Conservation (phyloP, 805 yeast species). For the Candida nitratophila region DNA sequence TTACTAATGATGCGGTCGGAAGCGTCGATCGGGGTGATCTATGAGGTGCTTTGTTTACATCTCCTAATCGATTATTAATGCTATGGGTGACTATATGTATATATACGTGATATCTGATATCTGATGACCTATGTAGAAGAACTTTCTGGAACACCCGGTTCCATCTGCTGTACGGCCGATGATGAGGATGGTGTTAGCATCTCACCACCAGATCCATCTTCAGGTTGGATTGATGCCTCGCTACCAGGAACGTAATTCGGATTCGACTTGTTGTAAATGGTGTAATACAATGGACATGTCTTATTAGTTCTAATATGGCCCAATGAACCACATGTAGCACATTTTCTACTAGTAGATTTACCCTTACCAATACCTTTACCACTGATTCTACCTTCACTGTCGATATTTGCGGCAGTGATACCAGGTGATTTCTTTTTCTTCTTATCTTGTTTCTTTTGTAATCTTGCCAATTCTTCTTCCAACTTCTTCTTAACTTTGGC, state of each 20-base stretch:
- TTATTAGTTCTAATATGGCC: slow-evolving; percentile 93
- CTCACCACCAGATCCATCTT: neutral
- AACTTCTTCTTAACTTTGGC: slow-evolving; percentile 67
- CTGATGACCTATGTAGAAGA: no score
- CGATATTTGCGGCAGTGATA: slow-evolving; percentile 26
- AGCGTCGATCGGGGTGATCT: no score
- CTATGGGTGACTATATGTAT: no score
- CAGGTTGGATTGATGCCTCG: slow-evolving; percentile 9
- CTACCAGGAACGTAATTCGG: slow-evolving; percentile 27
- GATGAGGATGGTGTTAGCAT: neutral
- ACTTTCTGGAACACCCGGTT: no score
- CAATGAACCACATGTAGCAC: slow-evolving; percentile 91
- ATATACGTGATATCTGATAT: no score
- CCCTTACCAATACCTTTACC: slow-evolving; percentile 73
- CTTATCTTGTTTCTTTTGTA: slow-evolving; percentile 67
- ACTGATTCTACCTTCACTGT: slow-evolving; percentile 33
- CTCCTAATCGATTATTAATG: no score
- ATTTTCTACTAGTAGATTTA: slow-evolving; percentile 68
- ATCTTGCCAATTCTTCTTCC: slow-evolving; percentile 76
- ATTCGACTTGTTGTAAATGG: slow-evolving; percentile 28
- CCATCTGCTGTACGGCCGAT: no score
- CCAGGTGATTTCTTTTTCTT: slow-evolving; percentile 25
- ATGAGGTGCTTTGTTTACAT: no score
- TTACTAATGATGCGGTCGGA: no score
- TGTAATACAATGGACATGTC: slow-evolving; percentile 80